These are phyloP conservation scores for Mortierella sp. DNA, from an alignment of 371 early-diverging fungal genomes.

Conservation along the genomic window DNA sequence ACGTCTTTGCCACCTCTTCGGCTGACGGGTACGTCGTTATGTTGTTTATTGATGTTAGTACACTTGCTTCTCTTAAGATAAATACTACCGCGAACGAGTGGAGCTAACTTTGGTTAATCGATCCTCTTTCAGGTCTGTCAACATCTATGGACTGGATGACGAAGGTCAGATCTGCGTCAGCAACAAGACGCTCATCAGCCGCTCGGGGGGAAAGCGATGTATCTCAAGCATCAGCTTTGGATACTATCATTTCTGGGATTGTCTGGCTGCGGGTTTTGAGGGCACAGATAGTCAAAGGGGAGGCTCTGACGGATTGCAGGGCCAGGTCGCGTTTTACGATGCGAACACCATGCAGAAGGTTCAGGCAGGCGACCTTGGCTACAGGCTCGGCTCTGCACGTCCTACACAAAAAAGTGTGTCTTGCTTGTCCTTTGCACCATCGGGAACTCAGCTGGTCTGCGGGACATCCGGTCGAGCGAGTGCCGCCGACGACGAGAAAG, in stretches of 20 bases:
- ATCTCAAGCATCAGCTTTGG: conserved; percentile 50
- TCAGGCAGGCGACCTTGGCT: conserved; percentile 11
- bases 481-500: conserved; percentile 35
- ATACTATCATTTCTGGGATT: conserved; percentile 46
- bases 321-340: conserved; percentile 45
- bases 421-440: conserved; percentile 30
- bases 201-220: conserved; percentile 14
- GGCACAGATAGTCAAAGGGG: conserved; percentile 15
- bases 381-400: conserved; percentile 1
- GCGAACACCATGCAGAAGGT: conserved; percentile 20
- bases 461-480: conserved; percentile 43
- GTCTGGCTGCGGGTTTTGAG: conserved; percentile 44
- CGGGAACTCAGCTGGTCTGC: conserved; percentile 35
- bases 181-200: conserved; percentile 12
- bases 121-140: not conserved
- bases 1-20: conserved; percentile 48
- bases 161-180: conserved; percentile 19
- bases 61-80: no score
- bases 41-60: not conserved
- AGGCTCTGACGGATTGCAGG: conserved; percentile 15
- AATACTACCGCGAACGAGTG: no score
- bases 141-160: conserved; percentile 22
- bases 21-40: conserved; percentile 27
- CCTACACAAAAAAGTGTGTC: conserved; percentile 33
- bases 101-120: not conserved